Conservation (phyloP, 106 monocot genomes). For the Allium sativum region DNA sequence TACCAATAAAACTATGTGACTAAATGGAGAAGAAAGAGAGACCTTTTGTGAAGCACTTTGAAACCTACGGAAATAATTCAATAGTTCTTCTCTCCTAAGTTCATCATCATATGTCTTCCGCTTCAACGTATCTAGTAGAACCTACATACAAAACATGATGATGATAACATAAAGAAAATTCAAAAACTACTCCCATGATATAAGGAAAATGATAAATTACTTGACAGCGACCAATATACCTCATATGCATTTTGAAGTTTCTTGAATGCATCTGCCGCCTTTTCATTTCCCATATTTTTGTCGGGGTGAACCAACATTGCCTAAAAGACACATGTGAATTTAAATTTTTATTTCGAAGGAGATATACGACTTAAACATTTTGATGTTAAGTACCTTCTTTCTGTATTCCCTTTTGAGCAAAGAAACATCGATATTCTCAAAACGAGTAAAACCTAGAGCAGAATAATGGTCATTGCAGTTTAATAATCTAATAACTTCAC, state of each 20-base stretch:
- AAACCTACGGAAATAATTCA: conserved; percentile 77
- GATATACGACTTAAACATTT: too few species aligned
- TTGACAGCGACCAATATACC: conserved; percentile 21
- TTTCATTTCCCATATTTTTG: conserved; percentile 95
- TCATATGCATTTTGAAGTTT: conserved; percentile 99
- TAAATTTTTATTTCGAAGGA: too few species aligned
- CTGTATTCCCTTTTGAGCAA: conserved; percentile 79
- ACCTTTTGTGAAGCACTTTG: conserved; percentile 69
- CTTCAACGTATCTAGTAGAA: conserved; percentile 89
- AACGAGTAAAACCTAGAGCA: conserved; percentile 69
- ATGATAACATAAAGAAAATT: background rate
- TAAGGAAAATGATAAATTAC: background rate
- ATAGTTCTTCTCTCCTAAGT: conserved; percentile 69
- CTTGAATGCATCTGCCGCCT: conserved; percentile 94
- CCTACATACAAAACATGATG: conserved; percentile 26
- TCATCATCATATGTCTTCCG: conserved; percentile 94
- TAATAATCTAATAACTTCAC: conserved; percentile 78
- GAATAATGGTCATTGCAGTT: conserved; percentile 92
- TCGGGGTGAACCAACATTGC: conserved; percentile 98
- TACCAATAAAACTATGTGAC: background rate
- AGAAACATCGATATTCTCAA: conserved; percentile 61
- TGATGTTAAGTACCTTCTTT: conserved; percentile 50
- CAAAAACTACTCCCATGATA: conserved; percentile 3
- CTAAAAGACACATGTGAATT: conserved; percentile 20
- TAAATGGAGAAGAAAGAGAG: conserved; percentile 4